Evolutionary conservation across 441 rosid species (phyloP), one percentile per base, ranked within the genome.

Genomic region (Erysimum pusillum): DNA sequence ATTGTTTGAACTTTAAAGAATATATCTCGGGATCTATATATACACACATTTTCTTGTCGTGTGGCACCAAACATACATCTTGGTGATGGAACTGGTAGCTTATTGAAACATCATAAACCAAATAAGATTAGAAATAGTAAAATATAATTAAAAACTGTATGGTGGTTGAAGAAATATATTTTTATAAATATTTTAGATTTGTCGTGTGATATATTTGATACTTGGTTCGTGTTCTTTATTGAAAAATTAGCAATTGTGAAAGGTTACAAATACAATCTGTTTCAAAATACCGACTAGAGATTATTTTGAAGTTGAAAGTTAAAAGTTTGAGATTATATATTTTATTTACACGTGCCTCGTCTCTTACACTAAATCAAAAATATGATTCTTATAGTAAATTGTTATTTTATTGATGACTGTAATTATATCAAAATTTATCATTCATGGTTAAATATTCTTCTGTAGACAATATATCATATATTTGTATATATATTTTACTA

Each of bases 21-120:
- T 45, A 63, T 17, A 56, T 63, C 75, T 62, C 58, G 65, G 73
- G 63, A 76, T 68, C 69, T 42, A n/a, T 65, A 76, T 73, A 44
- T 54, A 69, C 4, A 61, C 49, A 68, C 15, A 66, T 67, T 61
- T 52, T 68, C 28, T 53, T 68, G 79, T 76, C 74, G 48, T 68
- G 5, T 75, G 39, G 79, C 32, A 60, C 44, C 18, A 22, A 53
- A 75, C 63, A 60, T 54, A 32, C 46, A 74, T 56, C 14, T 35
- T 74, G 60, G n/a, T 58, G 52, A 66, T 66, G 45, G 45, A 74
- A 7, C 28, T 11, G 31, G 68, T 61, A 60, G 45, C 71, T 53
- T 54, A 52, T 6, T 63, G 45, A 54, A 54, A 18, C 60, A 66
- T 46, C 34, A 25, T 57, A 8, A 36, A 22, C 32, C 18, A 74